Base-by-base conservation (phyloP, 768 basidiomycete genomes). In the Albatrellus ellisii region DNA sequence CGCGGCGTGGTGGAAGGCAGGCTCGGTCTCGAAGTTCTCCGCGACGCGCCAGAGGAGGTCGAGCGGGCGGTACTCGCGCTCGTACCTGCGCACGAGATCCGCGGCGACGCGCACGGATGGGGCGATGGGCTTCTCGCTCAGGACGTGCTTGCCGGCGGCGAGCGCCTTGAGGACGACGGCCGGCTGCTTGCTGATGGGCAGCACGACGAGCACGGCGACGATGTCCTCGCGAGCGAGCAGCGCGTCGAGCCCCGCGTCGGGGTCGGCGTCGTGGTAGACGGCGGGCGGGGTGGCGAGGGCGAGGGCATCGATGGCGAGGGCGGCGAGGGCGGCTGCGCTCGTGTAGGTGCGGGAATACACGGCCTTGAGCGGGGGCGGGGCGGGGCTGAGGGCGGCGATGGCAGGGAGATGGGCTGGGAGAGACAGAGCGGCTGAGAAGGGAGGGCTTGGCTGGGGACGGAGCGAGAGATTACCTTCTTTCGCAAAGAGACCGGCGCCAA, bases 81-180 rank as follows among this genome's bases (percentile, higher is more conserved):
- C 72, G 58, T 86, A 91, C 28, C 63, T 66, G 26, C 69, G 63
- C 56, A 91, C 78, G 37, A 90, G 65, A 46, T 65, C 63, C 35
- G 74, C 59, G 0, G 81, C 88, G 2, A 63, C 61, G 22, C 67
- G 66, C 34, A 89, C 74, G 52, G 82, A 78, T 31, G 77, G 67
- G 3, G 77, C 85, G 11, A 90, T 69, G 5, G 90, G 90, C 55
- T 92, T 92, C 66, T 94, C 89, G 58, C 79, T 81, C 46, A 91
- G 56, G 37, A 92, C 86, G 55, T 91, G 84, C 62, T 92, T 94
- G 21, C 88, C 84, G 2, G 84, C 81, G 1, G 64, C 70, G 27
- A 81, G 62, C 0, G 73, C 71, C 52, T 70, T 72, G 44, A 72
- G 59, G 42, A 92, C 64, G 45, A 90, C 63, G 14, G 61, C 58